Conservation (phyloP, 2,329 filamentous ascomycete genomes). For the Chrysosphaeria jannelii region DNA sequence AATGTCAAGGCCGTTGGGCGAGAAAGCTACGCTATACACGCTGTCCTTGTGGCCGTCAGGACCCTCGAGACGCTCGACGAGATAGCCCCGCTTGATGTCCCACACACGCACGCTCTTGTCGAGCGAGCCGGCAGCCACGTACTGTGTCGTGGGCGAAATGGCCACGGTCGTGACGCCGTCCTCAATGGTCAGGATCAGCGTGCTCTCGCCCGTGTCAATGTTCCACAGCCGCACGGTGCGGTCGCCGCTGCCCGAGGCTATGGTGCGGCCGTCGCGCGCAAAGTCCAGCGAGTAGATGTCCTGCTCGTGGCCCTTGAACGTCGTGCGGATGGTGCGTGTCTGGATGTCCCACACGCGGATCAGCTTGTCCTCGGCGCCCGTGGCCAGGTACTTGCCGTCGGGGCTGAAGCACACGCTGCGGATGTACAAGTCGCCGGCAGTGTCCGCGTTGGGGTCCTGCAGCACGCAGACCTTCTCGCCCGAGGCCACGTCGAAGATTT, state of each 20-base stretch:
- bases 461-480: conserved; percentile 72
- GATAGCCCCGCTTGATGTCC: conserved; percentile 63
- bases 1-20: conserved; percentile 71
- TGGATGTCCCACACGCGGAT: conserved; percentile 94
- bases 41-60: conserved; percentile 88
- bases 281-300: conserved; percentile 96
- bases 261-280: conserved; percentile 71
- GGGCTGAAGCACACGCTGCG: conserved; percentile 96
- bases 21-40: conserved; percentile 89
- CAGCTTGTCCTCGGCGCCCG: conserved; percentile 89
- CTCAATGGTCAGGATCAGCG: conserved; percentile 70
- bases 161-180: conserved; percentile 94
- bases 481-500: conserved; percentile 80
- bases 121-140: conserved; percentile 76
- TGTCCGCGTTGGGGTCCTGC: conserved; percentile 65
- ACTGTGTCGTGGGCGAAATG: conserved; percentile 83
- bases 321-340: conserved; percentile 56
- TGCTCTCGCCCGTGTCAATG: conserved; percentile 55
- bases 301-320: conserved; percentile 90
- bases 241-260: conserved; percentile 86
- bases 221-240: conserved; percentile 91
- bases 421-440: conserved; percentile 83
- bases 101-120: conserved; percentile 96
- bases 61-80: conserved; percentile 76
- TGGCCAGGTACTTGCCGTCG: conserved; percentile 76